These are phyloP conservation scores for Xenosphaeropsis pyriputrescens DNA, from an alignment of 2,329 filamentous ascomycete genomes.

Conservation along the genomic window DNA sequence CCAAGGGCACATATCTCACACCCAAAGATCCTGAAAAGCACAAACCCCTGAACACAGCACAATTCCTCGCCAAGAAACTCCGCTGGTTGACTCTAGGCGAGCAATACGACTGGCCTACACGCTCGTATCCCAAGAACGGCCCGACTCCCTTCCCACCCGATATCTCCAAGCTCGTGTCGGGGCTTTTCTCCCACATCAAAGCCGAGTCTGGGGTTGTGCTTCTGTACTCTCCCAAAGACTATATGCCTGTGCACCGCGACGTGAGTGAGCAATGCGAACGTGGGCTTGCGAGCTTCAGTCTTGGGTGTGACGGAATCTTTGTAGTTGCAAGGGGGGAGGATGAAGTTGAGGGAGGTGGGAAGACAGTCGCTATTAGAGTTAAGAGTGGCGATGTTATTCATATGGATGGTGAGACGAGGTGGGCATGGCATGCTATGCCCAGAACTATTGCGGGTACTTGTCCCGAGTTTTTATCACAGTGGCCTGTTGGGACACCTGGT, in stretches of 20 bases:
- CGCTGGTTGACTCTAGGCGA: conserved; percentile 90
- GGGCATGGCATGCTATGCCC: conserved; percentile 91
- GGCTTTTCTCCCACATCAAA: conserved; percentile 59
- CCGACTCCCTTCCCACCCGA: conserved; percentile 65
- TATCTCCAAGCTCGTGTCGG: conserved; percentile 50
- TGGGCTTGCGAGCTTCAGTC: conserved; percentile 69
- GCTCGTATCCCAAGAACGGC: conserved; percentile 52
- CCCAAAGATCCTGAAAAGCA: conserved; percentile 40
- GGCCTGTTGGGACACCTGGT: conserved; percentile 39
- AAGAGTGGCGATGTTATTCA: conserved; percentile 81
- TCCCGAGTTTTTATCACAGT: conserved; percentile 56
- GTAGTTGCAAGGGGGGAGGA: conserved; percentile 47
- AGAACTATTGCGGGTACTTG: conserved; percentile 72
- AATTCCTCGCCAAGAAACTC: conserved; percentile 65
- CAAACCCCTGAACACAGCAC: conserved; percentile 54
- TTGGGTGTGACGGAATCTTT: conserved; percentile 86
- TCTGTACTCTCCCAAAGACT: conserved; percentile 80
- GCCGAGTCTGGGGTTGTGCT: conserved; percentile 89
- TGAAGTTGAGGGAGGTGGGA: conserved; percentile 5
- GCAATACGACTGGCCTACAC: conserved; percentile 90
- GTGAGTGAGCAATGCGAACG: conserved; percentile 72
- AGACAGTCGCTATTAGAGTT: conserved; percentile 44
- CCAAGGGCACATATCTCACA: conserved; percentile 37
- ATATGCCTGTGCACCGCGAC: conserved; percentile 83
- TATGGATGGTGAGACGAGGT: conserved; percentile 70